A percentile compares a stretch with the other conserved stretches of the same genome.
Evolutionary conservation across 768 basidiomycete species (phyloP).

Genomic region (Dentipellis fragilis): DNA sequence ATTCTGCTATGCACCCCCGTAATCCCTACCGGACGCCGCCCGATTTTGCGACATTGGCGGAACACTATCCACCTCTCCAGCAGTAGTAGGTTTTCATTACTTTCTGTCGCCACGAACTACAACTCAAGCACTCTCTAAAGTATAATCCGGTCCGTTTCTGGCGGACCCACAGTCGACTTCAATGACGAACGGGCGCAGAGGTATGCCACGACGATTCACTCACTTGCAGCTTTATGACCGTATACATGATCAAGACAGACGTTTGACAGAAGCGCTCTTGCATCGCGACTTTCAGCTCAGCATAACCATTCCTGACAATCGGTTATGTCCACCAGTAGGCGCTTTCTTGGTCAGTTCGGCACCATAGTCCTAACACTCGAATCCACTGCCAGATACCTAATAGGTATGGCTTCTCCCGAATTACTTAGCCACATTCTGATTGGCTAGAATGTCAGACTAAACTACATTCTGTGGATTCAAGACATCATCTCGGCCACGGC

Average conservation of each 20-base stretch:
- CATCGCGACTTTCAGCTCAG: slow-evolving; percentile 61
- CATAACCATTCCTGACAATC: slow-evolving; percentile 52
- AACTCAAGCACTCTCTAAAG: slow-evolving; percentile 9
- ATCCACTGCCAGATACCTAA: slow-evolving; percentile 50
- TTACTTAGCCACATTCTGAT: background rate
- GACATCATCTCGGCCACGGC: slow-evolving; percentile 41
- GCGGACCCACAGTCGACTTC: slow-evolving; percentile 54
- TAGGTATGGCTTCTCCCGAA: slow-evolving; percentile 30
- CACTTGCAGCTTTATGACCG: background rate
- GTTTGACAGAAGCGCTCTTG: slow-evolving; percentile 72
- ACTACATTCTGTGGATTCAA: slow-evolving; percentile 83
- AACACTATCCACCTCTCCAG: slow-evolving; percentile 44
- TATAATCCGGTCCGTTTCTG: slow-evolving; percentile 16
- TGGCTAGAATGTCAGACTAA: slow-evolving; percentile 40
- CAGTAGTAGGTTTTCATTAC: slow-evolving; percentile 33
- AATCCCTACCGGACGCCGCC: slow-evolving; percentile 38
- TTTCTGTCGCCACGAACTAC: background rate
- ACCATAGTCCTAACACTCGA: background rate
- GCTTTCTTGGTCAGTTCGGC: background rate
- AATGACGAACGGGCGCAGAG: slow-evolving; percentile 60
- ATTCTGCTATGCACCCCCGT: slow-evolving; percentile 31
- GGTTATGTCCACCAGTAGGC: slow-evolving; percentile 82
- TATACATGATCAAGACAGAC: slow-evolving; percentile 30
- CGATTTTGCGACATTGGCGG: slow-evolving; percentile 53
- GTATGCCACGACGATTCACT: slow-evolving; percentile 23